Conservation (phyloP, 2,329 filamentous ascomycete species). For the Trichoderma sp. region DNA sequence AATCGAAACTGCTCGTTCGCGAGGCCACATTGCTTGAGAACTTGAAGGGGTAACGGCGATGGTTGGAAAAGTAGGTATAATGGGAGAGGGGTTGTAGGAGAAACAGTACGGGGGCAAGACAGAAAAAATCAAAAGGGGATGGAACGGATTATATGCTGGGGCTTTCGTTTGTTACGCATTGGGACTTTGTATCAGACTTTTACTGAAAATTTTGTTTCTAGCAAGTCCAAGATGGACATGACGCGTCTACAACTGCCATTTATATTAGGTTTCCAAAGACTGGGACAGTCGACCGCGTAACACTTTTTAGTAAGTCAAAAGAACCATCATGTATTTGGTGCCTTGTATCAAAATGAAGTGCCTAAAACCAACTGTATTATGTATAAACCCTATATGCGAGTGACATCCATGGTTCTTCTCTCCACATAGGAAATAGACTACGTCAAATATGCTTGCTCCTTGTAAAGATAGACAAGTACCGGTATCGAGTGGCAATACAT, state of each 20-base stretch:
- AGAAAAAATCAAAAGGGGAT: not conserved
- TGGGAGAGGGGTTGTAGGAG: not conserved
- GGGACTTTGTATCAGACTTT: not conserved
- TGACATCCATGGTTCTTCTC: not conserved
- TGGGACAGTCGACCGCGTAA: not conserved
- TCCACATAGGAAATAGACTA: not conserved
- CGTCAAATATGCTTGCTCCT: not conserved
- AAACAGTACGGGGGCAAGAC: not conserved
- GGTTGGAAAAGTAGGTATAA: not conserved
- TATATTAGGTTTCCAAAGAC: not conserved
- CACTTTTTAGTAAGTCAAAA: not conserved
- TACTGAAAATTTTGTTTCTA: not conserved
- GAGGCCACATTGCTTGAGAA: not conserved
- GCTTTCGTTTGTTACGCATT: not conserved
- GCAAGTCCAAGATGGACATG: not conserved
- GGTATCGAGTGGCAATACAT: not conserved
- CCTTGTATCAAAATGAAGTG: not conserved
- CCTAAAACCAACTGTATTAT: too few species aligned
- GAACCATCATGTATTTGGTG: too few species aligned
- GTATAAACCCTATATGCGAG: too few species aligned
- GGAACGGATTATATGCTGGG: not conserved
- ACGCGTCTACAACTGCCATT: slow-evolving; percentile 1
- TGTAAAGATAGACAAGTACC: not conserved
- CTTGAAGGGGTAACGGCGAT: not conserved
- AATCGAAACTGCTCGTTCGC: not conserved